These are phyloP conservation scores for Amborella trichopoda DNA, from an alignment of 164 flowering plant genomes.

Conservation along the genomic window DNA sequence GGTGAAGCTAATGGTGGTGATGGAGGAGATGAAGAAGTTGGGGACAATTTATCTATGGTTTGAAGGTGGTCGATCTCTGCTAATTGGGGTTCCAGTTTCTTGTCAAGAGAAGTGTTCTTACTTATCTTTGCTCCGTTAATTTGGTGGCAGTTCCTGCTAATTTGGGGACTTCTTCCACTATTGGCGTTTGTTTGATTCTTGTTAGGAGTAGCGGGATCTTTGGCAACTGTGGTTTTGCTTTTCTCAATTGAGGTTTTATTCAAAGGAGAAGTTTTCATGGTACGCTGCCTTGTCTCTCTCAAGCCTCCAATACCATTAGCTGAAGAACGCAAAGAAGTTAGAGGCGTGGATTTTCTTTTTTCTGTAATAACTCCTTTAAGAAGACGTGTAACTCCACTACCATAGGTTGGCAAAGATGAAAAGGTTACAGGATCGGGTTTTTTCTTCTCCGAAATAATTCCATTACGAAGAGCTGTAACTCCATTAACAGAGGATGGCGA, in stretches of 20 bases:
- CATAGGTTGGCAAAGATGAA: too few relatives aligned
- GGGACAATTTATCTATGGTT: conserved; percentile 6
- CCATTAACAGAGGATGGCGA: conserved; percentile 12
- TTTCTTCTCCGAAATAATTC: too few relatives aligned
- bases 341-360: too few relatives aligned
- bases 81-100: conserved; percentile 21
- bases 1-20: neutral
- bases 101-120: conserved; percentile 29
- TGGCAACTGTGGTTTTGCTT: too few relatives aligned
- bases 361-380: too few relatives aligned
- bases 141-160: conserved; percentile 17
- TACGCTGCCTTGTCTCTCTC: too few relatives aligned
- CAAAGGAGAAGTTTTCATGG: too few relatives aligned
- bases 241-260: too few relatives aligned
- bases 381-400: conserved; percentile 10
- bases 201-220: conserved; percentile 1
- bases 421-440: too few relatives aligned
- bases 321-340: too few relatives aligned
- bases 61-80: conserved; percentile 12
- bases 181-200: conserved; percentile 13
- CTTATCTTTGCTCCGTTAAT: conserved; percentile 16
- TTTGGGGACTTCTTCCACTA: too few relatives aligned
- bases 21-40: neutral
- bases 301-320: too few relatives aligned
- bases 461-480: conserved; percentile 10